These are phyloP conservation scores for Wickerhamiella alocasiicola DNA, from an alignment of 805 yeast species.

Conservation along the genomic window DNA sequence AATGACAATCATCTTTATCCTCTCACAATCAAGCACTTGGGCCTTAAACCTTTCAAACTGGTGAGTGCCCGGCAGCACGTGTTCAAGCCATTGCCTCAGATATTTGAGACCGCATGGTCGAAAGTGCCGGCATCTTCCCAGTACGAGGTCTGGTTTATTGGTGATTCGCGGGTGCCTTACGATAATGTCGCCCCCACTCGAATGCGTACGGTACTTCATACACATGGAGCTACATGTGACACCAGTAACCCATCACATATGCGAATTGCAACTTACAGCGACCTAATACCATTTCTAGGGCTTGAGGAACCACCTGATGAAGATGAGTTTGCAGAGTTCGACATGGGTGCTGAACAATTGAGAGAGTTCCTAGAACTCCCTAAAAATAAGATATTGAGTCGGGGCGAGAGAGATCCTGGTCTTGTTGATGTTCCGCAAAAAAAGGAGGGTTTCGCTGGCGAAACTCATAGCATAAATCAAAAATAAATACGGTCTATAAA, in stretches of 20 bases:
- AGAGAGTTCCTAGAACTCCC: constrained; percentile 1
- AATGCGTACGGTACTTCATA: constrained; percentile 14
- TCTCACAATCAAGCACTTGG: constrained; percentile 14
- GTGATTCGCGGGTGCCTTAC: constrained; percentile 16
- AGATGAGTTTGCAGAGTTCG: neutral
- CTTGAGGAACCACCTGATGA: neutral
- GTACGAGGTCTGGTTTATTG: constrained; percentile 21
- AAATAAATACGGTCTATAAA: no score
- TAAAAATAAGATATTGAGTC: constrained; percentile 5
- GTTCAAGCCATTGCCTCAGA: constrained; percentile 22
- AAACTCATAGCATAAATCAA: no score
- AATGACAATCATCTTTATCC: constrained; percentile 21
- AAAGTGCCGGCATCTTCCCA: constrained; percentile 14
- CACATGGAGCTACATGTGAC: neutral
- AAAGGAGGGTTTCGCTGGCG: no score
- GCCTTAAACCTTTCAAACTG: constrained; percentile 12
- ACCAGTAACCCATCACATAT: neutral
- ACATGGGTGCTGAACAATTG: constrained; percentile 2
- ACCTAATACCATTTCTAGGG: neutral
- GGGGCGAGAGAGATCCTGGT: constrained; percentile 10
- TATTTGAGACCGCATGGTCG: constrained; percentile 19
- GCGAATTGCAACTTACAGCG: neutral
- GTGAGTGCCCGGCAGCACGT: constrained; percentile 11
- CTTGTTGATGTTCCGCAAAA: neutral
- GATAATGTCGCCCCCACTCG: constrained; percentile 14